phyloP scores from a whole-genome alignment of 2,329 filamentous ascomycete species.

The Fusarium succisae region DNA sequence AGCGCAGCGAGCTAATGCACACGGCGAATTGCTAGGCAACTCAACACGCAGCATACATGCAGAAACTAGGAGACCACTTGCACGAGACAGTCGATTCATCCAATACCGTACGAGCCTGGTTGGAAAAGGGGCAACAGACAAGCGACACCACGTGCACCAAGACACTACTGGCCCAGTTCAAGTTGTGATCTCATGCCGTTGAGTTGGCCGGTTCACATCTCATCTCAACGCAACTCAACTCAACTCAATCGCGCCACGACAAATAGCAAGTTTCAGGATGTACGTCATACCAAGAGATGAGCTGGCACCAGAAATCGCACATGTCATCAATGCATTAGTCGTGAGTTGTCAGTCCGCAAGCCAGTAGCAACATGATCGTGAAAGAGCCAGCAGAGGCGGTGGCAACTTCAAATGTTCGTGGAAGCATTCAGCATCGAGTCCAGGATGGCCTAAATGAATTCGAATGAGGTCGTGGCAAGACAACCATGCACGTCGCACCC shows the following conservation, averaged over 20 bases:
- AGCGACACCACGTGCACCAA: slow-evolving; percentile 14
- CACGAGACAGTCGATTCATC: slow-evolving; percentile 35
- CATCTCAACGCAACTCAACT: slow-evolving; percentile 11
- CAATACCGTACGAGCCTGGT: slow-evolving; percentile 24
- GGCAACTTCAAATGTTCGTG: slow-evolving; percentile 13
- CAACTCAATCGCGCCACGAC: slow-evolving; percentile 11
- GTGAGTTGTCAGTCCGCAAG: slow-evolving; percentile 33
- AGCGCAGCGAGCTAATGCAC: slow-evolving; percentile 3
- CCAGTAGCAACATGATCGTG: slow-evolving; percentile 25
- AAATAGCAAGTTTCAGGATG: slow-evolving; percentile 37
- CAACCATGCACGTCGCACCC: slow-evolving; percentile 36
- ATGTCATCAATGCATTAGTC: slow-evolving; percentile 43
- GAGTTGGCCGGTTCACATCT: slow-evolving; percentile 33
- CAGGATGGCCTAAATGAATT: slow-evolving; percentile 33
- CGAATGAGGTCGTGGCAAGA: slow-evolving; percentile 23
- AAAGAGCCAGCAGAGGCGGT: slow-evolving; percentile 12
- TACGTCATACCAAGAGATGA: slow-evolving; percentile 39
- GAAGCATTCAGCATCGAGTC: slow-evolving; percentile 32
- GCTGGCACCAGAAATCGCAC: slow-evolving; percentile 40
- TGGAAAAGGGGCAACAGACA: slow-evolving; percentile 4
- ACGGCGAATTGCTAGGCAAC: slow-evolving; percentile 1
- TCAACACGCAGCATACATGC: slow-evolving; percentile 28
- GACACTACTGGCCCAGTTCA: slow-evolving; percentile 19
- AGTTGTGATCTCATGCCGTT: slow-evolving; percentile 2
- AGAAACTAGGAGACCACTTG: slow-evolving; percentile 36